Base-by-base conservation (phyloP, 345 rosid genomes). In the Pistacia integerrima region DNA sequence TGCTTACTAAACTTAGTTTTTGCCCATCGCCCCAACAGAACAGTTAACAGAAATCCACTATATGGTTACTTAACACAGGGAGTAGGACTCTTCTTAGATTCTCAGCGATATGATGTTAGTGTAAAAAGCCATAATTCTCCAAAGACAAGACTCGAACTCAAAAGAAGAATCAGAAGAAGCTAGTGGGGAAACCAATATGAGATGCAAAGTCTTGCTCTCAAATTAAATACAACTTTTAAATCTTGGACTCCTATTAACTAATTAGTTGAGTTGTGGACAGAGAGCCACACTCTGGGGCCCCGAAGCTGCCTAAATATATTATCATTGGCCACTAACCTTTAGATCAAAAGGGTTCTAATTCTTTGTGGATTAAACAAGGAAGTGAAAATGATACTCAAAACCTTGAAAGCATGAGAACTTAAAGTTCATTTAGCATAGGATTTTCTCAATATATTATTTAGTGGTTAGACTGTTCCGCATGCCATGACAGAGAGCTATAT, bases 221-320 rank as follows among this genome's bases (percentile, higher is more conserved):
- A 25, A 25, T 25, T 25, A 25, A 25, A 25, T 25, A 25, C 25
- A 25, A 25, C 25, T 25, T 25, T 25, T 25, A 25, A 25, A 25
- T 41, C 44, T 4, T 4, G 5, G 44, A 41, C 0, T 41, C 5
- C 44, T 41, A 4, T 14, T 1, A 52, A 5, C 7, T 54, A 30
- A 48, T 11, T 41, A 4, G 44, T 5, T 8, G n/a, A 52, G n/a
- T 14, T 44, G 30, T 33, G 74, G 48, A 13, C 65, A n/a, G 14
- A 14, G 12, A 48, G 44, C 44, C 6, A 1, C 44, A 41, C 46
- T 8, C 48, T 67, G 80, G 67, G 67, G 67, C 70, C 62, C 74
- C n/a, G 55, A 76, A 52, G 58, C 51, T 67, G 38, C 55, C 41
- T 64, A 46, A 44, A 57, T 33, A 55, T 12, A 64, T 79, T 70